Percentiles rank a stretch among this genome's conserved stretches.
Evolutionary conservation across 202 grass and related monocot species (phyloP).

Genomic region (Carex sylvatica): DNA sequence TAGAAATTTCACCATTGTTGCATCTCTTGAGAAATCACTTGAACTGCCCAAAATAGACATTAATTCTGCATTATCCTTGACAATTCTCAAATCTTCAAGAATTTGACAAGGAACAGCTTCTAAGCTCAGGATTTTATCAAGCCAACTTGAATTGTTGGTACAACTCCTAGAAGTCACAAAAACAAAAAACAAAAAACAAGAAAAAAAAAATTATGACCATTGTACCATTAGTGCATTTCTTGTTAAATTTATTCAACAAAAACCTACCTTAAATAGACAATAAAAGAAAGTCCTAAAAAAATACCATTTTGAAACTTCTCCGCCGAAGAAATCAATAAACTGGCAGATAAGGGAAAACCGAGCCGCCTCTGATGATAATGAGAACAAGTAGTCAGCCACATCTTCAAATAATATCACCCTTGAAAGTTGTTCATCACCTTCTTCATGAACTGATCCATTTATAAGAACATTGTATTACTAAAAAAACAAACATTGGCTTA

Average conservation of each 20-base stretch:
- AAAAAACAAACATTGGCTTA: conserved; percentile 21
- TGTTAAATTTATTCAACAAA: conserved; percentile 6
- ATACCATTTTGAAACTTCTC: conserved; percentile 89
- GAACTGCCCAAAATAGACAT: conserved; percentile 46
- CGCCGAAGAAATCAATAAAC: conserved; percentile 96
- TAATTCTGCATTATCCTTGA: conserved; percentile 48
- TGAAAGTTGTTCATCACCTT: conserved; percentile 66
- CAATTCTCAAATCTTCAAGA: conserved; percentile 58
- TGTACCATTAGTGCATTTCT: not conserved
- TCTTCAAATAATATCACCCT: conserved; percentile 98
- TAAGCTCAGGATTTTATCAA: conserved; percentile 72
- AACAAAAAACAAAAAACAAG: not conserved
- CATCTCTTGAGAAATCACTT: conserved; percentile 45
- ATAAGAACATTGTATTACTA: conserved; percentile 28
- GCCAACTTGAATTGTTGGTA: conserved; percentile 86
- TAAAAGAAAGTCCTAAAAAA: not conserved
- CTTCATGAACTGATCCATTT: conserved; percentile 44
- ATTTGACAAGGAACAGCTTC: conserved; percentile 70
- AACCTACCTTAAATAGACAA: not conserved
- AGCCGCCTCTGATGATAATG: conserved; percentile 78
- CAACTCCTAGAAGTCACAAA: conserved; percentile 46
- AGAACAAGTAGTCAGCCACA: conserved; percentile 73
- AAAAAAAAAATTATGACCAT: conserved; percentile 6
- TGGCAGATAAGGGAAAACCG: conserved; percentile 85
- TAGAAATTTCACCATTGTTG: conserved; percentile 53